A percentile compares a stretch with the other conserved stretches of the same genome.
Evolutionary conservation across 1,139 yeast species (phyloP).

Genomic region (Hansenula anomala): DNA sequence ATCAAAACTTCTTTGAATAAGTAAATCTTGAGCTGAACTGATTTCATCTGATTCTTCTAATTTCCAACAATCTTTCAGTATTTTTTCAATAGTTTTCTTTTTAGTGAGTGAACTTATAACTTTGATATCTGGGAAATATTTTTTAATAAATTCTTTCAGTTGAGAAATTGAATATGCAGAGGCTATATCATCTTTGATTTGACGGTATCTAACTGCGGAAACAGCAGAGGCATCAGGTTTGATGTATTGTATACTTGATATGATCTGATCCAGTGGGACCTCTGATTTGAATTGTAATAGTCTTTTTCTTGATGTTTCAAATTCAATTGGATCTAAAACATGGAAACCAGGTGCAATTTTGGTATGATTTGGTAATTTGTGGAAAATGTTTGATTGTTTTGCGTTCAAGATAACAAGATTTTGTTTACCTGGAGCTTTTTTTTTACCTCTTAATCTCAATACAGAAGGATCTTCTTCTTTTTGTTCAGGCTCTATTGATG

Average conservation of each 20-base stretch:
- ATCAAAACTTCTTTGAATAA: conserved; percentile 30
- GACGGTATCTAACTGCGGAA: conserved; percentile 24
- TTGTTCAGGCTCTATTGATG: no score
- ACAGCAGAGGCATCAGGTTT: conserved; percentile 22
- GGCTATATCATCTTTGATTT: conserved; percentile 21
- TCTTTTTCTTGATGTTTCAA: conserved; percentile 18
- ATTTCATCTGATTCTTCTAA: conserved; percentile 29
- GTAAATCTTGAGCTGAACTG: conserved; percentile 33
- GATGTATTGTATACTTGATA: conserved; percentile 25
- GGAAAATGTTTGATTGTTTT: not conserved
- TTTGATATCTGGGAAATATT: conserved; percentile 10
- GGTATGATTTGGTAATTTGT: not conserved
- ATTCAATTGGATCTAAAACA: conserved; percentile 11
- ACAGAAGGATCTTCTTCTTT: no score
- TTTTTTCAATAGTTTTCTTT: conserved; percentile 20
- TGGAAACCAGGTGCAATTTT: not conserved
- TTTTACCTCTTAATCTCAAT: no score
- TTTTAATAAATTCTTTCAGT: conserved; percentile 21
- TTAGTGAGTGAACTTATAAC: conserved; percentile 15
- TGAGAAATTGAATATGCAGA: conserved; percentile 27
- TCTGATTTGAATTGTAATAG: conserved; percentile 19
- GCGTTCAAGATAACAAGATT: conserved; percentile 1
- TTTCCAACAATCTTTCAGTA: conserved; percentile 38
- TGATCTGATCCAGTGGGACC: conserved; percentile 24
- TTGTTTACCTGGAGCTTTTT: not conserved